Conservation (phyloP, 208 protist species). For the Leishmania amazonensis region DNA sequence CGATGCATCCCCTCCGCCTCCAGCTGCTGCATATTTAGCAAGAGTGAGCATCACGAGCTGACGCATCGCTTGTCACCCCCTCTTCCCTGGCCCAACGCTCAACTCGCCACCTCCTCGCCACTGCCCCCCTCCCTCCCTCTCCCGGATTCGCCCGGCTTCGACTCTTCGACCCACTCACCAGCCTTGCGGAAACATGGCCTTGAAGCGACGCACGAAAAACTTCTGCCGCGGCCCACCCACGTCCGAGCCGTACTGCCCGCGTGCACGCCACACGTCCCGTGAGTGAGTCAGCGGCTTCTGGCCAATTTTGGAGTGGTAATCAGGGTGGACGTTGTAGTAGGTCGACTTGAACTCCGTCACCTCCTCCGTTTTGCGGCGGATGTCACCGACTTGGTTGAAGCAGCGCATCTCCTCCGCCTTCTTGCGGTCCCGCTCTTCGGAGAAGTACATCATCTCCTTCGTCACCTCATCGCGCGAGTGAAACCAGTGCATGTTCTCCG, state of each 20-base stretch:
- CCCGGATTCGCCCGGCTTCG: neutral
- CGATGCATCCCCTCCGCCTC: neutral
- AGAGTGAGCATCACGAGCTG: neutral
- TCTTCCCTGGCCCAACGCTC: neutral
- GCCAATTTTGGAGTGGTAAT: slow-evolving; percentile 83
- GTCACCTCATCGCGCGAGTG: slow-evolving; percentile 88
- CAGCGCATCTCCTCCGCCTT: slow-evolving; percentile 49
- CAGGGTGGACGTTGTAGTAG: slow-evolving; percentile 88
- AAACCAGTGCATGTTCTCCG: slow-evolving; percentile 93
- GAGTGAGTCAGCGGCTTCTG: slow-evolving; percentile 71
- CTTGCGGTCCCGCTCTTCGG: slow-evolving; percentile 64
- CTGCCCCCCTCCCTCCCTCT: neutral
- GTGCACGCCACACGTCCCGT: slow-evolving; percentile 81
- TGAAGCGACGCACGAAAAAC: slow-evolving; percentile 89
- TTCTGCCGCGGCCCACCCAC: slow-evolving; percentile 86
- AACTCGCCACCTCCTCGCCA: neutral
- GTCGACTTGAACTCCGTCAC: slow-evolving; percentile 88
- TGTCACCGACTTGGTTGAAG: slow-evolving; percentile 60
- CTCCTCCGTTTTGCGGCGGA: slow-evolving; percentile 62
- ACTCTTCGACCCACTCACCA: slow-evolving; percentile 43
- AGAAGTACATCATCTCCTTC: slow-evolving; percentile 85
- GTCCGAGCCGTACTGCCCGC: slow-evolving; percentile 87
- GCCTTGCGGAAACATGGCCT: slow-evolving; percentile 88
- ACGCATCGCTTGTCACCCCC: neutral
- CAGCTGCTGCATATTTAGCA: neutral